These are phyloP conservation scores for Plasmodium reichenowi DNA, from an alignment of 169 alveolate genomes.

Conservation along the genomic window DNA sequence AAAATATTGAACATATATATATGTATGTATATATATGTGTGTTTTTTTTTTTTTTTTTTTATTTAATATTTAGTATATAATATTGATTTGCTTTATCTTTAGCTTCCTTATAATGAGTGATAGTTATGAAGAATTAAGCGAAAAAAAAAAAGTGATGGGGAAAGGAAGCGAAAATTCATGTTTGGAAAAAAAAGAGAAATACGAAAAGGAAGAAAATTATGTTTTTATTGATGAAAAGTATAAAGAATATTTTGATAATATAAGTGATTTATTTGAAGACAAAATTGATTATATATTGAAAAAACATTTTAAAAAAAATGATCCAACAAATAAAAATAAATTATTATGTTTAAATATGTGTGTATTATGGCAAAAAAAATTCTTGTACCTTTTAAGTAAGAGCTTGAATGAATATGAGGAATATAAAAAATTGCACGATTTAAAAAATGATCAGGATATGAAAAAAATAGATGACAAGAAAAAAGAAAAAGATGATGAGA, in stretches of 20 bases:
- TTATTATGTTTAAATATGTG: constrained; percentile 50
- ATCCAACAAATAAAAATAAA: constrained; percentile 67
- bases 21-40: too few species aligned
- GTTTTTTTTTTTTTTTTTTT: too few species aligned
- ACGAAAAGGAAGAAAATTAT: constrained; percentile 43
- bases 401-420: constrained; percentile 45
- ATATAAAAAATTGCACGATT: constrained; percentile 20
- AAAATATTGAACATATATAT: too few species aligned
- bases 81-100: too few species aligned
- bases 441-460: constrained; percentile 5
- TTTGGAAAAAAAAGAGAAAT: background rate
- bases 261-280: constrained; percentile 70
- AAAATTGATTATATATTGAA: constrained; percentile 47
- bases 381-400: constrained; percentile 22
- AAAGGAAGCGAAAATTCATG: background rate
- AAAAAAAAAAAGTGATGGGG: background rate
- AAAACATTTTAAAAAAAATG: constrained; percentile 68
- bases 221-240: constrained; percentile 69
- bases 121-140: constrained; percentile 8
- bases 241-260: constrained; percentile 53
- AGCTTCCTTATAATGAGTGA: background rate
- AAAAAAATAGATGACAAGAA: background rate
- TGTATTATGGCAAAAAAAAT: constrained; percentile 48
- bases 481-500: background rate
- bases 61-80: too few species aligned